Conservation (phyloP, 176 grass and related monocot species). For the Phoenix dactylifera region DNA sequence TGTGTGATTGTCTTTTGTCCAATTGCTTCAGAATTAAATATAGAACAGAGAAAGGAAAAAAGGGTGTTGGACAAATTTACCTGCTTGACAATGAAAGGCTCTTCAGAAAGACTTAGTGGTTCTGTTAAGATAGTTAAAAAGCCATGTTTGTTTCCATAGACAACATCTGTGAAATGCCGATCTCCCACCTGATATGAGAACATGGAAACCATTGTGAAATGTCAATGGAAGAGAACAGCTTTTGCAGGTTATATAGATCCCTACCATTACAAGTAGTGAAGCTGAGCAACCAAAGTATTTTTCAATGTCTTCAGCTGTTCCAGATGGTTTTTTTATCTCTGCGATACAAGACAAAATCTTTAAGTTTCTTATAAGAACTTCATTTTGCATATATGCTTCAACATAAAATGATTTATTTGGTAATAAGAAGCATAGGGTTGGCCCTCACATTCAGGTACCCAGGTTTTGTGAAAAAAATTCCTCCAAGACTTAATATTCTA, state of each 20-base stretch:
- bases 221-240: background rate
- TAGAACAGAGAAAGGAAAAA: background rate
- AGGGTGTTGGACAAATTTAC: conserved; percentile 16
- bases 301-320: conserved; percentile 83
- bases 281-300: conserved; percentile 81
- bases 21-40: background rate
- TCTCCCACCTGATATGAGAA: conserved; percentile 65
- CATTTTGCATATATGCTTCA: background rate
- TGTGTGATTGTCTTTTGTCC: background rate
- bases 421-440: too few species aligned
- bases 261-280: conserved; percentile 73
- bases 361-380: background rate
- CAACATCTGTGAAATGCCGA: conserved; percentile 86
- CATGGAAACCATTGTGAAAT: conserved; percentile 13
- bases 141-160: conserved; percentile 82
- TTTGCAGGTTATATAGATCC: conserved; percentile 7
- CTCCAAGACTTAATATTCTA: too few species aligned
- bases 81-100: conserved; percentile 77
- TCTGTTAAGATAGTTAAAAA: conserved; percentile 85
- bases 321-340: conserved; percentile 87
- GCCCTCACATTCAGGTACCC: too few species aligned
- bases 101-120: conserved; percentile 46
- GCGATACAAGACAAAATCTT: conserved; percentile 17
- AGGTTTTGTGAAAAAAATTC: too few species aligned
- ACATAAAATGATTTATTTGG: conserved; percentile 4